Evolutionary conservation across 345 rosid species (phyloP), one percentile per base, ranked within the genome.

Genomic region (Melaleuca alternifolia): DNA sequence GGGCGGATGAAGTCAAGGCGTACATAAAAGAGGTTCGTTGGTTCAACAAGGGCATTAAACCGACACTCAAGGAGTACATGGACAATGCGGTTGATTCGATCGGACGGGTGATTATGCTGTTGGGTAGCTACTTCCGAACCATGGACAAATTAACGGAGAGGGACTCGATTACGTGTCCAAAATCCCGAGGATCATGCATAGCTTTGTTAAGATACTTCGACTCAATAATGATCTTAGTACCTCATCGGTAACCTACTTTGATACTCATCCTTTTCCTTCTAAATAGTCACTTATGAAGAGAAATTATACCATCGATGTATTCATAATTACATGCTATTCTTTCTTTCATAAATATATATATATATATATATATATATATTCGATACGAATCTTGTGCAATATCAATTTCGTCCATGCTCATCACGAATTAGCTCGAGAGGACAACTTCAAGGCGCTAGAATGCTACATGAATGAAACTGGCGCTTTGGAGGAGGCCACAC

Each of bases 1-100:
- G 89, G 89, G 76, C 88, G 20, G 79, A 88, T 48, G 48, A 56
- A 21, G 86, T 88, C 50, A 88, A 83, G 62, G 85, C 85, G 13
- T 77, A 84, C 50, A 51, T 88, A 1, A 14, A 10, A 21, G 90
- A 88, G 85, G 82, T 83, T 3, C 9, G 51, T 50, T 88, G 88
- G 89, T 79, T 50, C 62, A 51, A 86, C 85, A 24, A 24, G 11
- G 89, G 86, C 14, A 14, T 44, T 30, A 83, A 53, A 26, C 89
- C 88, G 11, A 82, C 86, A 6, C 24, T 83, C 18, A 26, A 46
- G 44, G 86, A 85, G 83, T 88, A 88, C 30, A 16, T 65, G 15
- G 75, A 79, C 84, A 88, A 83, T 46, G 86, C 86, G 37, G 76
- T 82, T 26, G 54, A 48, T 50, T 71, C 90, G 1, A 79, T 83